A percentile compares a stretch with the other conserved stretches of the same genome.
Conservation (phyloP, 306 rosid species). For the Trifolium repens region DNA sequence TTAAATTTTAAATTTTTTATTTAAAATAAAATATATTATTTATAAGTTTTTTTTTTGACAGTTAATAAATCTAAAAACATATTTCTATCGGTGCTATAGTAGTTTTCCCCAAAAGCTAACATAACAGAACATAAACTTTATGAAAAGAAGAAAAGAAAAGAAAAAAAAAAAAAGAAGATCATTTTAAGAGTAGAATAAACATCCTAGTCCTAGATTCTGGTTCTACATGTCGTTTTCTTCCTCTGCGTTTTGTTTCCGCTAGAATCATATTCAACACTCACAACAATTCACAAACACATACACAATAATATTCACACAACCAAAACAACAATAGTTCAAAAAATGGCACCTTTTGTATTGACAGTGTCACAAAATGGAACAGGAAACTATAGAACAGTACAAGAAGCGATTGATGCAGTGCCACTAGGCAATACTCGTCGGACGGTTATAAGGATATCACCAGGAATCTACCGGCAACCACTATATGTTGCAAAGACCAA, state of each 20-base stretch:
- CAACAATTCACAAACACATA: not conserved
- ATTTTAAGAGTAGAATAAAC: not conserved
- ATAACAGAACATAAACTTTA: no score
- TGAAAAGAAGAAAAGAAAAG: no score
- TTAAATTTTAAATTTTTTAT: no score
- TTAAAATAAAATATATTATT: no score
- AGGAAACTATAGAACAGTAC: conserved; percentile 72
- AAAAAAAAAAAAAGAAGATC: no score
- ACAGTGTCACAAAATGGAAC: conserved; percentile 74
- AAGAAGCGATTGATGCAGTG: conserved; percentile 82
- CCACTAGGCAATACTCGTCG: conserved; percentile 79
- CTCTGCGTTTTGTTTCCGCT: conserved; percentile 34
- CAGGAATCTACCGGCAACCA: conserved; percentile 82
- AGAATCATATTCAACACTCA: not conserved
- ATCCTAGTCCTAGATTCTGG: not conserved
- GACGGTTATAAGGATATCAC: conserved; percentile 68
- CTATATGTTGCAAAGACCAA: conserved; percentile 85
- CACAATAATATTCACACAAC: not conserved
- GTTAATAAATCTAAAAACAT: no score
- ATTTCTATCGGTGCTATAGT: no score
- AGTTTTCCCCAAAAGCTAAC: no score
- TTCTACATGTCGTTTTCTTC: not conserved
- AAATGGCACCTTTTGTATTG: conserved; percentile 65
- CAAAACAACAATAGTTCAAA: not conserved
- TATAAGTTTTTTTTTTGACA: no score